These are phyloP conservation scores for Phoma sp. DNA, from an alignment of 2,329 filamentous ascomycete species.

Conservation along the genomic window DNA sequence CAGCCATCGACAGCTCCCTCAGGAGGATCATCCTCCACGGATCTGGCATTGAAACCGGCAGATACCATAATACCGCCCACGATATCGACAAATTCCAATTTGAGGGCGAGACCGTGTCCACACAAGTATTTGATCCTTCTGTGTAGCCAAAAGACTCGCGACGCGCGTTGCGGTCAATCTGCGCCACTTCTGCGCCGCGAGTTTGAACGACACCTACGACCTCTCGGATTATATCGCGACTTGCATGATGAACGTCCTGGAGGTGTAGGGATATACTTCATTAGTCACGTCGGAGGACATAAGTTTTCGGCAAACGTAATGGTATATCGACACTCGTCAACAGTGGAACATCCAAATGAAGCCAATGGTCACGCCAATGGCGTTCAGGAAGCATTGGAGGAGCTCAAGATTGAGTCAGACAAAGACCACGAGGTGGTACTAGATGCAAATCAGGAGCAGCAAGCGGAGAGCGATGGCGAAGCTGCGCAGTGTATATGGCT, in stretches of 20 bases:
- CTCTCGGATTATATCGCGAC: constrained; percentile 84
- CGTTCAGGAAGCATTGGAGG: constrained; percentile 46
- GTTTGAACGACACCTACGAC: constrained; percentile 86
- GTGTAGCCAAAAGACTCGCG: constrained; percentile 93
- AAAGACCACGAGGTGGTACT: constrained; percentile 46
- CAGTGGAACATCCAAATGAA: constrained; percentile 25
- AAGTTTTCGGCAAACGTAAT: constrained; percentile 96
- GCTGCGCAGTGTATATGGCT: constrained; percentile 94
- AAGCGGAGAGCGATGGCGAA: constrained; percentile 46
- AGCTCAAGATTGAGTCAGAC: constrained; percentile 49
- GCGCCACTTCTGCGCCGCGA: constrained; percentile 89
- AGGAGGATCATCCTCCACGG: constrained; percentile 15
- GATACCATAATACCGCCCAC: constrained; percentile 33
- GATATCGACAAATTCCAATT: constrained; percentile 43
- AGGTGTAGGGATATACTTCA: constrained; percentile 95
- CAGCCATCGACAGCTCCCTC: constrained; percentile 21
- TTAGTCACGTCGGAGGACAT: constrained; percentile 94
- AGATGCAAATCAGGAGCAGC: constrained; percentile 46
- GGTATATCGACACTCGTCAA: constrained; percentile 73
- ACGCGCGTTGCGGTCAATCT: constrained; percentile 92
- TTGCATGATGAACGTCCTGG: constrained; percentile 87
- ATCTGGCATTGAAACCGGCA: constrained; percentile 25
- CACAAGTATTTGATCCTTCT: constrained; percentile 89
- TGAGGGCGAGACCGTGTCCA: constrained; percentile 72
- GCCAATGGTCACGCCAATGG: constrained; percentile 32